Percentiles rank a stretch among this genome's conserved stretches.
These are phyloP conservation scores for Fraxinus sp. DNA, from an alignment of 305 asterid genomes.

Conservation along the genomic window DNA sequence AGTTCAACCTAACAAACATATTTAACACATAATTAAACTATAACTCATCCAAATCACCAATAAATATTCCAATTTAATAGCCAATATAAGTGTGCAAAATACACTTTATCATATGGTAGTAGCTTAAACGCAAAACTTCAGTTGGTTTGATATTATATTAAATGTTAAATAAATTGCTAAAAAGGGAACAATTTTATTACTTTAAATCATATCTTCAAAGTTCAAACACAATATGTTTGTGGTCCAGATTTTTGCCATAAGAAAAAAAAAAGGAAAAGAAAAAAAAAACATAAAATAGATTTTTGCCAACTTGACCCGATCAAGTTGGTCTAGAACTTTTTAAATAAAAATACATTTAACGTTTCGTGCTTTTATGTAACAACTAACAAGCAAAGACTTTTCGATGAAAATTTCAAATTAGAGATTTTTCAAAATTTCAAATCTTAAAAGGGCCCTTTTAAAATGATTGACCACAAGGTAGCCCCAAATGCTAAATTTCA, in stretches of 20 bases:
- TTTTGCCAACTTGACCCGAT: neutral
- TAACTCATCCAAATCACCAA: no score
- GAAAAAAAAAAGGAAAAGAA: no score
- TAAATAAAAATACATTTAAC: no score
- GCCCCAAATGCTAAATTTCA: neutral
- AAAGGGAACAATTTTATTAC: neutral
- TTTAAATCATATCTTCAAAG: neutral
- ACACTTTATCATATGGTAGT: neutral
- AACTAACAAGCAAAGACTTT: no score
- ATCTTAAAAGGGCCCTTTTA: neutral
- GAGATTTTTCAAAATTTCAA: neutral
- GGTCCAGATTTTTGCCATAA: neutral
- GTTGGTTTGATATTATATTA: no score
- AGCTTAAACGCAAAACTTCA: neutral
- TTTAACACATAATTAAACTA: no score
- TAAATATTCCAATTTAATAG: no score
- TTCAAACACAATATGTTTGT: neutral
- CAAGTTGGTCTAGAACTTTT: neutral
- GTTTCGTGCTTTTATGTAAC: neutral
- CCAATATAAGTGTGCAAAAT: no score
- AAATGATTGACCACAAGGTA: neutral
- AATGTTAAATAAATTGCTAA: neutral
- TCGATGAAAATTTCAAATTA: no score
- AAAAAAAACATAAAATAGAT: no score
- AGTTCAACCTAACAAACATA: no score